Base-by-base conservation (phyloP, 2,329 filamentous ascomycete genomes). In the Fusarium clavum region DNA sequence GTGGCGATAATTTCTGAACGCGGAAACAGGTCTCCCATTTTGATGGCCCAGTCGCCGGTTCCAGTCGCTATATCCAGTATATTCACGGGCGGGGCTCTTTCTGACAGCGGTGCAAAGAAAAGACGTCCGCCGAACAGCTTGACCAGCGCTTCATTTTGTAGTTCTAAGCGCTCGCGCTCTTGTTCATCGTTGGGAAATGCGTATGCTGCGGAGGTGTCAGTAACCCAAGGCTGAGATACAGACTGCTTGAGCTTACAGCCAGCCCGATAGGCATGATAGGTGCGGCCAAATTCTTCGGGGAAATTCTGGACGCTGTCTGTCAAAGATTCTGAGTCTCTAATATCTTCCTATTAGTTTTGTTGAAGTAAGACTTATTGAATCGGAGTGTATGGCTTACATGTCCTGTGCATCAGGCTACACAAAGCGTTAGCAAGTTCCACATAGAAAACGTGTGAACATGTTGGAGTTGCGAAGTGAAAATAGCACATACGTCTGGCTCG, bases 11-110 rank as follows among this genome's bases (percentile, higher is more conserved):
- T 83, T 64, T 85, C 79, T 13, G 90, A 81, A 6, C 84, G 75
- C 14, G 90, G 90, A 64, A 90, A 91, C 51, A 82, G 74, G 70
- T 89, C 87, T 71, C 88, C 89, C 81, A 93, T 86, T 73, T 91
- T 87, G 61, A 92, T 89, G 14, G 89, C 88, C 89, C 89, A 91
- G 67, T 88, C 85, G 1, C 83, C 83, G 4, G 79, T 81, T 6
- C 83, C 83, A 0, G 83, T 85, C 16, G 79, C 83, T 30, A 85
- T 76, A 58, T 85, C 83, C 22, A 83, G 77, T 12, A 83, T 77
- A 11, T 75, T 74, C 18, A 73, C 71, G 3, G 83, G 83, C 6
- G 80, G 79, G 6, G 73, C 70, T 4, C 75, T 73, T 27, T 73
- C 67, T 14, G 78, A 78, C n/a, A 82, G 77, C 0, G 83, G 83